A percentile compares a stretch with the other conserved stretches of the same genome.
phyloP scores from a whole-genome alignment of 2,329 filamentous ascomycete species.

The Clarireedia paspali region DNA sequence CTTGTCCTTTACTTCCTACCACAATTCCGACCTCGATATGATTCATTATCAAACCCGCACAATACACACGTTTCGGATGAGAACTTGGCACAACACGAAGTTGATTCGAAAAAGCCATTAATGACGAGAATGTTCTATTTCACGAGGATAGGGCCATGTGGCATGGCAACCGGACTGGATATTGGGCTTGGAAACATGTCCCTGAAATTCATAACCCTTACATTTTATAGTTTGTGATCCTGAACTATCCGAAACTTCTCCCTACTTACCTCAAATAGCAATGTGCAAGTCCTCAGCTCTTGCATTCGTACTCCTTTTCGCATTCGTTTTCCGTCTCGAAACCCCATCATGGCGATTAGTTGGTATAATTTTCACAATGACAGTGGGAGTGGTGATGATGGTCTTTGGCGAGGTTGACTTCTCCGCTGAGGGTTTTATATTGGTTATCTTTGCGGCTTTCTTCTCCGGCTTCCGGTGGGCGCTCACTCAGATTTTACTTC shows the following conservation, averaged over 20 bases:
- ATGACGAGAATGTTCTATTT: constrained; percentile 91
- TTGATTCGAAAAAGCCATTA: constrained; percentile 37
- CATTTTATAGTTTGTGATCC: constrained; percentile 73
- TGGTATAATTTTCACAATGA: constrained; percentile 86
- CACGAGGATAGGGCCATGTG: constrained; percentile 85
- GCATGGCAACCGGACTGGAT: constrained; percentile 85
- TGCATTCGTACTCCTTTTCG: constrained; percentile 90
- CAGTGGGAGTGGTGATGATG: constrained; percentile 92
- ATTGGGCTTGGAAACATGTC: constrained; percentile 95
- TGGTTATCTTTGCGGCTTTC: constrained; percentile 89
- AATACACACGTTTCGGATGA: constrained; percentile 24
- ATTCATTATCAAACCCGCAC: constrained; percentile 30
- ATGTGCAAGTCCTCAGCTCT: constrained; percentile 99
- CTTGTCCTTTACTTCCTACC: constrained; percentile 77
- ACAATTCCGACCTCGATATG: constrained; percentile 61
- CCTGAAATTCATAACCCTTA: constrained; percentile 90
- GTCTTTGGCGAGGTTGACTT: constrained; percentile 92
- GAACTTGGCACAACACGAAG: constrained; percentile 25
- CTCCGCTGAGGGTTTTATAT: constrained; percentile 74
- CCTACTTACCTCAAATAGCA: constrained; percentile 38
- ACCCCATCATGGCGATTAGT: constrained; percentile 79
- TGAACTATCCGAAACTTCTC: not conserved
- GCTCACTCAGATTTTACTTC: constrained; percentile 92
- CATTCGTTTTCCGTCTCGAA: constrained; percentile 89
- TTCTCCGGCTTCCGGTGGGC: constrained; percentile 97